phyloP scores from a whole-genome alignment of 306 rosid species.

The Begonia fuchsioides region DNA sequence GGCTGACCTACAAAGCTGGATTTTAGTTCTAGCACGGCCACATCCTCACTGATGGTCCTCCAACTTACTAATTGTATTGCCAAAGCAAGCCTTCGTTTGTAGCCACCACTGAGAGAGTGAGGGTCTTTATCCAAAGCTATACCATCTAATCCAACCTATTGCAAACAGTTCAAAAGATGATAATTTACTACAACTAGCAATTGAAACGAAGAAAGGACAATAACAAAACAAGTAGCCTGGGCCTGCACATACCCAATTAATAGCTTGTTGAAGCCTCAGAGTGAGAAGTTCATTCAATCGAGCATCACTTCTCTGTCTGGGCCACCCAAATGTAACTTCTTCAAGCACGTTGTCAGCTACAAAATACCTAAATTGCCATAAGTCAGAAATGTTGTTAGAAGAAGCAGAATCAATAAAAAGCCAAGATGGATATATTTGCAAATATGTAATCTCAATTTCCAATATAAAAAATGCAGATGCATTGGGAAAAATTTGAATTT shows the following conservation, averaged over 20 bases:
- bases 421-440: no score
- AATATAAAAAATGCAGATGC: background rate
- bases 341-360: conserved; percentile 78
- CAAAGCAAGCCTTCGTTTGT: conserved; percentile 92
- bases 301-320: conserved; percentile 53
- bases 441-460: no score
- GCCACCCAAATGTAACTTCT: conserved; percentile 97
- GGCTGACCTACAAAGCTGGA: no score
- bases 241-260: conserved; percentile 55
- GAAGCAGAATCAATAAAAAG: no score
- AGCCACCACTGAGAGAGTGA: conserved; percentile 89
- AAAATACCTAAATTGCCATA: conserved; percentile 49
- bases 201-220: background rate
- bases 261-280: conserved; percentile 75
- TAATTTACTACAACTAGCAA: background rate
- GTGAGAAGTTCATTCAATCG: conserved; percentile 63
- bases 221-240: conserved; percentile 5
- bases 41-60: conserved; percentile 7
- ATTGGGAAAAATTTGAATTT: background rate
- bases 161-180: no score
- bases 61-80: conserved; percentile 76
- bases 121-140: conserved; percentile 84
- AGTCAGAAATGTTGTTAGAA: no score
- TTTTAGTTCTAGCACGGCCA: no score
- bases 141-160: conserved; percentile 76